Base-by-base conservation (phyloP, 768 basidiomycete genomes). In the Saitozyma sp. region DNA sequence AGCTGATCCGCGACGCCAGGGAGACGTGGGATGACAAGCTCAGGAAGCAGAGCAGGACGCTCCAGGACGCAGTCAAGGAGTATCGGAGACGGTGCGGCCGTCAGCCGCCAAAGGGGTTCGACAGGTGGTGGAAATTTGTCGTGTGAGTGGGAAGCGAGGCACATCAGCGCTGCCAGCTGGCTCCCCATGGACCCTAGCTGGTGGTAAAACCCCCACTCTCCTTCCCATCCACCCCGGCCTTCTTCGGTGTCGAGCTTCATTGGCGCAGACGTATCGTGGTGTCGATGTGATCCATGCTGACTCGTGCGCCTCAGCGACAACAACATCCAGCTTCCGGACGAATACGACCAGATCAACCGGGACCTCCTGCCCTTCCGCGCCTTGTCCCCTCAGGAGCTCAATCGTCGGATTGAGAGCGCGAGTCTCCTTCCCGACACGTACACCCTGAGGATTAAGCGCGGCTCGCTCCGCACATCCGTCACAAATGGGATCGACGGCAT, bases 121-220 rank as follows among this genome's bases (percentile, higher is more conserved):
- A 78, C 62, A 70, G 70, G 60, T 78, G 76, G 76, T 78, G 76
- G 76, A 56, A 51, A 20, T 74, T 66, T 51, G 69, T 75, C 14
- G 56, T 70, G 76, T 77, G 57, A 58, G 75, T 71, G 29, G 29
- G 29, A 2, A 5, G 5, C 29, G 29, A 29, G 29, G 29, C 29
- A 29, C 29, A 29, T 29, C 2, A 29, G 29, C 29, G 29, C 29
- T 29, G 29, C 29, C 29, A 29, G 5, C 29, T 29, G 29, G 29
- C 2, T 29, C 29, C 29, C n/a, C n/a, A n/a, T n/a, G n/a, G n/a
- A n/a, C n/a, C n/a, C n/a, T n/a, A n/a, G n/a, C n/a, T n/a, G n/a
- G n/a, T n/a, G n/a, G n/a, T n/a, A n/a, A n/a, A n/a, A n/a, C 5
- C 29, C 29, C 29, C 29, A 2, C 29, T 29, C 29, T 29, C 29